phyloP scores from a whole-genome alignment of 116 monocot genomes.

The Dioscorea cayenensis region DNA sequence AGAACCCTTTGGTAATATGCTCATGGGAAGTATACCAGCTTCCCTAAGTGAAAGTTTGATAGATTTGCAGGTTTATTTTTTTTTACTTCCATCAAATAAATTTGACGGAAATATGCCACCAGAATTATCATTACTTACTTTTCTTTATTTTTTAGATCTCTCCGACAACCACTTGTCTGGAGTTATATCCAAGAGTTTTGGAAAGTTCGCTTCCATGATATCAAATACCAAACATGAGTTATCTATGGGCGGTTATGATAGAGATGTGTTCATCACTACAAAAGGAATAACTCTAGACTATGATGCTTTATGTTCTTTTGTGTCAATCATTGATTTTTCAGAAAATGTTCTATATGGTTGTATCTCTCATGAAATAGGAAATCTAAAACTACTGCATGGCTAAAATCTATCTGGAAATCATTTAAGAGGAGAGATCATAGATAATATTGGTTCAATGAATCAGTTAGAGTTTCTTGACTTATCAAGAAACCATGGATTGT shows the following conservation, averaged over 20 bases:
- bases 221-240: background rate
- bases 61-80: background rate
- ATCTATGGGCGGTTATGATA: background rate
- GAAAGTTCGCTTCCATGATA: background rate
- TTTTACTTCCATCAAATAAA: slow-evolving; percentile 10
- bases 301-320: background rate
- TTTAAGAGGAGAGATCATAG: slow-evolving; percentile 9
- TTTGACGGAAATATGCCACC: slow-evolving; percentile 12
- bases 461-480: slow-evolving; percentile 18
- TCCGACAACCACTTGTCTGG: background rate
- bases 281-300: background rate
- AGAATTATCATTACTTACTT: slow-evolving; percentile 1
- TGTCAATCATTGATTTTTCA: background rate
- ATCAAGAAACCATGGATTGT: slow-evolving; percentile 20
- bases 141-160: slow-evolving; percentile 5
- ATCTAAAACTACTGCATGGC: slow-evolving; percentile 2
- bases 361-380: slow-evolving; percentile 15
- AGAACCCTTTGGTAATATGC: background rate
- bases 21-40: slow-evolving; percentile 11
- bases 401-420: slow-evolving; percentile 20
- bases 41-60: background rate
- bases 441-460: slow-evolving; percentile 4
- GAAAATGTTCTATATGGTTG: slow-evolving; percentile 10
- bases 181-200: background rate
- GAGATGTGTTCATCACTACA: background rate